These are phyloP conservation scores for Moesziomyces sp. DNA, from an alignment of 1,284 basidiomycete genomes.

Conservation along the genomic window DNA sequence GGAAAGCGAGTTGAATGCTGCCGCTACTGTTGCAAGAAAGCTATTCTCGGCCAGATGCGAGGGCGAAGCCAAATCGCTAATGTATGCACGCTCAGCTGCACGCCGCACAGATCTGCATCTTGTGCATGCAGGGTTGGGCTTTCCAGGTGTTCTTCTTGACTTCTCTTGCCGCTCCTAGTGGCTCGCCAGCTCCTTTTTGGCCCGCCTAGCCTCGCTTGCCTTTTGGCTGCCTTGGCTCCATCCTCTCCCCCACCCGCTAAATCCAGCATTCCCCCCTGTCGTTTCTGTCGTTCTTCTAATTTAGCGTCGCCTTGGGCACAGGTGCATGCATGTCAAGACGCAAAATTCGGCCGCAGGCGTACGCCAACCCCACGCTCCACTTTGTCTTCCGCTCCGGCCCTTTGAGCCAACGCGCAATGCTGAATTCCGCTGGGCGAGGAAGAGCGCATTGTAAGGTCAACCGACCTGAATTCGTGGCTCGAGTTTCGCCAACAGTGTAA, in stretches of 20 bases:
- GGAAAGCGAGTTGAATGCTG: neutral
- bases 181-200: constrained; percentile 4
- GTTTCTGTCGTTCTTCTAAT: neutral
- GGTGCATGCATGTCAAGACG: neutral
- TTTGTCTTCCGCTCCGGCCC: too few relatives aligned
- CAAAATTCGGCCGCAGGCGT: too few relatives aligned
- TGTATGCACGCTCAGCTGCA: constrained; percentile 22
- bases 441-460: too few relatives aligned
- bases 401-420: too few relatives aligned
- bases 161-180: constrained; percentile 2
- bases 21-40: neutral
- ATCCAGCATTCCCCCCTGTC: neutral
- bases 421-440: too few relatives aligned
- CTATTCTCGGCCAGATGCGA: constrained; percentile 3
- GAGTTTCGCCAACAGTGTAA: too few relatives aligned
- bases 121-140: constrained; percentile 18
- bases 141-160: constrained; percentile 8
- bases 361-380: too few relatives aligned
- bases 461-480: too few relatives aligned
- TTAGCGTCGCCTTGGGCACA: neutral
- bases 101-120: constrained; percentile 43
- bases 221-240: too few relatives aligned
- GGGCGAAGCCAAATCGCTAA: neutral
- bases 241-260: neutral
- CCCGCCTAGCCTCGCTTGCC: neutral